Evolutionary conservation across 2,329 filamentous ascomycete genomes (phyloP).

Genomic region (Xylaria sp.): DNA sequence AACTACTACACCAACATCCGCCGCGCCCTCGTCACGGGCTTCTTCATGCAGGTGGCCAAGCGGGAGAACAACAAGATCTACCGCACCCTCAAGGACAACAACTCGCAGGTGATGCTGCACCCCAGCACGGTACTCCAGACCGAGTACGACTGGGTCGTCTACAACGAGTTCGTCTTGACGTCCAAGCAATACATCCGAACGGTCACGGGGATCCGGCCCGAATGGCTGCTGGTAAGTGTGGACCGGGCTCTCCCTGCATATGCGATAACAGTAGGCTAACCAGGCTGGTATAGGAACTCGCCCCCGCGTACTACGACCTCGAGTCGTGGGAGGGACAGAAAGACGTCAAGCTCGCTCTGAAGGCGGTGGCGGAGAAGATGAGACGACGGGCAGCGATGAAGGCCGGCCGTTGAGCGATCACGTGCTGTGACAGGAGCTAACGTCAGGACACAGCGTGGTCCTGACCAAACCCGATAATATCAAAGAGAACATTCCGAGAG

Average conservation of each 20-base stretch:
- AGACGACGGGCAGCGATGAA: conserved; percentile 61
- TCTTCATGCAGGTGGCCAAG: conserved; percentile 99
- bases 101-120: conserved; percentile 90
- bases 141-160: conserved; percentile 95
- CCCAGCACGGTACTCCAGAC: conserved; percentile 87
- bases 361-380: conserved; percentile 61
- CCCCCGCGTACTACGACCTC: conserved; percentile 89
- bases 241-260: background rate
- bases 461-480: no score
- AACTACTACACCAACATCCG: conserved; percentile 98
- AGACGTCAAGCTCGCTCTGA: conserved; percentile 74
- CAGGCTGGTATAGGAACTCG: conserved; percentile 70
- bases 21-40: conserved; percentile 85
- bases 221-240: conserved; percentile 84
- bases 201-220: conserved; percentile 86
- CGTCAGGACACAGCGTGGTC: background rate
- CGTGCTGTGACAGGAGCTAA: background rate
- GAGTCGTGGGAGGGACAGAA: conserved; percentile 76
- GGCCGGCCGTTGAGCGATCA: conserved; percentile 40
- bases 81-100: conserved; percentile 93
- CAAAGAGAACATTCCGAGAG: no score
- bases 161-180: conserved; percentile 97
- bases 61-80: conserved; percentile 89
- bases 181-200: conserved; percentile 98
- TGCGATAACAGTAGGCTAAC: conserved; percentile 35